phyloP scores from a whole-genome alignment of 352 stramenopile genomes.

The Phytophthora sp. region DNA sequence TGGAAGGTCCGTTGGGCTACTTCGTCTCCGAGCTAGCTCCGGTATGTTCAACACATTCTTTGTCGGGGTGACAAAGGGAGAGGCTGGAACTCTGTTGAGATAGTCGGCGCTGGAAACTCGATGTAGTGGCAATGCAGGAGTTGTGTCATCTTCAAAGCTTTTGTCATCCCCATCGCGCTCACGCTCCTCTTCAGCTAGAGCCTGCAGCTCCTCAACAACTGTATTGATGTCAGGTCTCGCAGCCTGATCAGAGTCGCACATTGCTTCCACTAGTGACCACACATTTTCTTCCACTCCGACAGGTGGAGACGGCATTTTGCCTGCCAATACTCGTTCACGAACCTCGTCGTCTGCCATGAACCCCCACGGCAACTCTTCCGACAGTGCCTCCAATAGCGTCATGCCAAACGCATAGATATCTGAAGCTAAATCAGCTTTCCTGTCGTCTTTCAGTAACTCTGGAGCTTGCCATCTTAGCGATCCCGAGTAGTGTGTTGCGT shows the following conservation, averaged over 20 bases:
- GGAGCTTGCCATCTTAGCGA: conserved; percentile 64
- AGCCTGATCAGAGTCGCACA: conserved; percentile 55
- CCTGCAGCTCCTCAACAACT: conserved; percentile 52
- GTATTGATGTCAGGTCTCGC: conserved; percentile 56
- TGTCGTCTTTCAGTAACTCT: conserved; percentile 41
- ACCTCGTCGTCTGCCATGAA: conserved; percentile 55
- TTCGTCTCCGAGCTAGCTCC: conserved; percentile 25
- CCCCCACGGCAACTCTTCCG: conserved; percentile 67
- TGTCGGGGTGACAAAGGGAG: conserved; percentile 13
- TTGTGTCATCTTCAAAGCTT: conserved; percentile 27
- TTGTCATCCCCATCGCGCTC: conserved; percentile 41
- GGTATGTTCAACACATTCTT: conserved; percentile 17
- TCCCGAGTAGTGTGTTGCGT: conserved; percentile 12
- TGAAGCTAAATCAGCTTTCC: conserved; percentile 34
- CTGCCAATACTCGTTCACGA: conserved; percentile 43
- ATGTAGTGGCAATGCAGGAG: conserved; percentile 31
- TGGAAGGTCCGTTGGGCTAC: conserved; percentile 20
- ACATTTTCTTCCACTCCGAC: conserved; percentile 47
- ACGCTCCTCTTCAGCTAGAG: conserved; percentile 55
- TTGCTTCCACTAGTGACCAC: conserved; percentile 56
- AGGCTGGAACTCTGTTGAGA: conserved; percentile 24
- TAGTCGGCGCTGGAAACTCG: conserved; percentile 37
- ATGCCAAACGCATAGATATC: conserved; percentile 78
- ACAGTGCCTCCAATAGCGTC: conserved; percentile 64
- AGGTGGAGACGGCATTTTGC: conserved; percentile 48